These are phyloP conservation scores for Aspergillus floridensis DNA, from an alignment of 2,329 filamentous ascomycete species.

Conservation along the genomic window DNA sequence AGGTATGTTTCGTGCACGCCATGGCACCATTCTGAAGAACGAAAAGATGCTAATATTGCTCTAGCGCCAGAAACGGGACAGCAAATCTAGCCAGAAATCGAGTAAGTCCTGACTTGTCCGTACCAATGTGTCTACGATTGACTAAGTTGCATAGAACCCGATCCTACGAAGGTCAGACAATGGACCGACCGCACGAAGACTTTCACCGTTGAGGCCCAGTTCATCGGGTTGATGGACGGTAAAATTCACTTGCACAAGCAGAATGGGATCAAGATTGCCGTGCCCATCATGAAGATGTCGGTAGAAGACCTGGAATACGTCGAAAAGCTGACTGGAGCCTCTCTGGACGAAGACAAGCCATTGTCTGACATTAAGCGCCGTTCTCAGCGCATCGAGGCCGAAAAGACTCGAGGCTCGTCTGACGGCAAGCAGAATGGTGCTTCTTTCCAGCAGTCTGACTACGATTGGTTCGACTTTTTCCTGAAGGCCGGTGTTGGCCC, in stretches of 20 bases:
- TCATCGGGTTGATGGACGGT: slow-evolving; percentile 87
- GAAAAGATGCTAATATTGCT: slow-evolving; percentile 57
- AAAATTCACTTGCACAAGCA: slow-evolving; percentile 98
- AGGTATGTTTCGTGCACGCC: slow-evolving; percentile 63
- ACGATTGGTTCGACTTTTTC: slow-evolving; percentile 99
- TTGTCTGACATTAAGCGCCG: slow-evolving; percentile 72
- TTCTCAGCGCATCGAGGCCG: slow-evolving; percentile 14
- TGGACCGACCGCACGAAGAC: slow-evolving; percentile 96
- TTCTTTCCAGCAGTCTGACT: slow-evolving; percentile 54
- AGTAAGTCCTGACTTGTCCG: slow-evolving; percentile 56
- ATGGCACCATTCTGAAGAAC: slow-evolving; percentile 37
- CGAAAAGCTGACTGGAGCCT: slow-evolving; percentile 80
- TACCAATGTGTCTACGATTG: background rate
- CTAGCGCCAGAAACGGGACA: slow-evolving; percentile 69
- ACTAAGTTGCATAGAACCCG: slow-evolving; percentile 62
- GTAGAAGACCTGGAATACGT: slow-evolving; percentile 93
- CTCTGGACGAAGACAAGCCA: slow-evolving; percentile 87
- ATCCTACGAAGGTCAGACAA: slow-evolving; percentile 75
- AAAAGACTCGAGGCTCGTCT: slow-evolving; percentile 33
- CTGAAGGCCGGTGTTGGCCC: slow-evolving; percentile 86
- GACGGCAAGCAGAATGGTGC: slow-evolving; percentile 42
- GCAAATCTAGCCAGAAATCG: slow-evolving; percentile 65
- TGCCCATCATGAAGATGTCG: slow-evolving; percentile 94
- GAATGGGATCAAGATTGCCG: slow-evolving; percentile 97
- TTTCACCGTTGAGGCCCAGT: slow-evolving; percentile 96